Percentiles rank a stretch among this genome's conserved stretches.
phyloP scores from a whole-genome alignment of 2,329 filamentous ascomycete genomes.

The Phoma sp. region DNA sequence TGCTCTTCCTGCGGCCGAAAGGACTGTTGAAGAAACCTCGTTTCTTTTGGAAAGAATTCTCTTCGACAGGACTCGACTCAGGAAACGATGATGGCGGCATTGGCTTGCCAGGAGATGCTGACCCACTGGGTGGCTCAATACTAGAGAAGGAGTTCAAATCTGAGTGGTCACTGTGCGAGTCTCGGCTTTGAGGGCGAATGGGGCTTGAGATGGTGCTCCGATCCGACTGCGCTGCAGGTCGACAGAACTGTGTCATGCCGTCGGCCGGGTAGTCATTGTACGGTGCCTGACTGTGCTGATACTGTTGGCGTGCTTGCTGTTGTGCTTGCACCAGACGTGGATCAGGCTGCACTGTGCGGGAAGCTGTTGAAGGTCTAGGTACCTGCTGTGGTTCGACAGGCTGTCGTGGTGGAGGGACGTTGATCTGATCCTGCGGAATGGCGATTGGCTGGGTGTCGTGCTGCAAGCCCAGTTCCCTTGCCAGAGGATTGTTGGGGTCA shows the following conservation, averaged over 20 bases:
- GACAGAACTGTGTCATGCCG: conserved; percentile 97
- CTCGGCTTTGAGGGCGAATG: conserved; percentile 79
- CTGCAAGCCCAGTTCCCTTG: conserved; percentile 69
- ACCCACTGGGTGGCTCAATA: conserved; percentile 77
- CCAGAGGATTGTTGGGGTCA: conserved; percentile 77
- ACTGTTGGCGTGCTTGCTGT: conserved; percentile 47
- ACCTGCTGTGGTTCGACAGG: conserved; percentile 10
- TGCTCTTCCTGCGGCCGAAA: conserved; percentile 87
- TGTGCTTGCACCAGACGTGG: conserved; percentile 45
- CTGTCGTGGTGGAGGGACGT: conserved; percentile 7
- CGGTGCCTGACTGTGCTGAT: conserved; percentile 68
- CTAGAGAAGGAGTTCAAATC: conserved; percentile 89
- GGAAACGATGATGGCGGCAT: conserved; percentile 31
- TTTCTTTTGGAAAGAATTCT: conserved; percentile 66
- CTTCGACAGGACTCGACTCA: conserved; percentile 36
- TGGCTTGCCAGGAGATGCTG: conserved; percentile 74
- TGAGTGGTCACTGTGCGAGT: conserved; percentile 89
- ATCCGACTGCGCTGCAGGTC: conserved; percentile 74
- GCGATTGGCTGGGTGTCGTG: conserved; percentile 40
- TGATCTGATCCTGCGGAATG: conserved; percentile 30
- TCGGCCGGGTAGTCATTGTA: conserved; percentile 95
- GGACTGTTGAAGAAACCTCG: conserved; percentile 94
- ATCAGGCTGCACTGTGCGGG: conserved; percentile 41
- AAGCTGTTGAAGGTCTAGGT: conserved; percentile 13
- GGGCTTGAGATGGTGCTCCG: conserved; percentile 71